These are phyloP conservation scores for Cladosporium cucumerinum DNA, from an alignment of 2,329 filamentous ascomycete species.

Conservation along the genomic window DNA sequence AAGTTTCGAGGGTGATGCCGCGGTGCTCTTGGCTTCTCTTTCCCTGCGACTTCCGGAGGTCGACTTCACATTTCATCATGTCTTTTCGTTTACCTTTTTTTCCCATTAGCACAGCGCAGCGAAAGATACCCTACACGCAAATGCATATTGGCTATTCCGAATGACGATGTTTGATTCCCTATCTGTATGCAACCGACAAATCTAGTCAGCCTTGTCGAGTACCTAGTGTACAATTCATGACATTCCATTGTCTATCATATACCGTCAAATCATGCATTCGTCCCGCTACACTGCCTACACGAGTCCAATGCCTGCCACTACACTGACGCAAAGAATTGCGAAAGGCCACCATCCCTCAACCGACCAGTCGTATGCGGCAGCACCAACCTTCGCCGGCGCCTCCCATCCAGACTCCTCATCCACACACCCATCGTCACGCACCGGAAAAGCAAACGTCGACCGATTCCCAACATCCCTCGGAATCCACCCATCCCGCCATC, in stretches of 20 bases:
- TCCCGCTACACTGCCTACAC: not conserved
- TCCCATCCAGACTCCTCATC: constrained; percentile 7
- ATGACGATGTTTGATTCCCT: not conserved
- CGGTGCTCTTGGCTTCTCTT: no score
- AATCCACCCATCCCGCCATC: constrained; percentile 22
- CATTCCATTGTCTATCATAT: not conserved
- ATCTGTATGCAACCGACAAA: not conserved
- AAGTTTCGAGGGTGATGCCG: constrained; percentile 11
- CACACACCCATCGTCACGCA: constrained; percentile 14
- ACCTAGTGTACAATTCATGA: not conserved
- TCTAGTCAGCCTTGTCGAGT: not conserved
- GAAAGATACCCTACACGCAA: constrained; percentile 6
- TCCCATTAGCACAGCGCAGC: not conserved
- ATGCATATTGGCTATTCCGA: not conserved
- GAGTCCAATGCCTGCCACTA: not conserved
- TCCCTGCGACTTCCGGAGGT: not conserved
- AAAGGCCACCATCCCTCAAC: not conserved
- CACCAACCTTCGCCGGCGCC: constrained; percentile 5
- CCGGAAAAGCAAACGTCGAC: constrained; percentile 22
- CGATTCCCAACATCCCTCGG: constrained; percentile 21
- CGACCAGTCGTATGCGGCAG: not conserved
- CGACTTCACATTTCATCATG: not conserved
- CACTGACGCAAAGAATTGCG: not conserved
- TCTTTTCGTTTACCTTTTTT: not conserved
- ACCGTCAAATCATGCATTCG: not conserved